These are phyloP conservation scores for Phytophthora lateralis DNA, from an alignment of 352 stramenopile species.

Conservation along the genomic window DNA sequence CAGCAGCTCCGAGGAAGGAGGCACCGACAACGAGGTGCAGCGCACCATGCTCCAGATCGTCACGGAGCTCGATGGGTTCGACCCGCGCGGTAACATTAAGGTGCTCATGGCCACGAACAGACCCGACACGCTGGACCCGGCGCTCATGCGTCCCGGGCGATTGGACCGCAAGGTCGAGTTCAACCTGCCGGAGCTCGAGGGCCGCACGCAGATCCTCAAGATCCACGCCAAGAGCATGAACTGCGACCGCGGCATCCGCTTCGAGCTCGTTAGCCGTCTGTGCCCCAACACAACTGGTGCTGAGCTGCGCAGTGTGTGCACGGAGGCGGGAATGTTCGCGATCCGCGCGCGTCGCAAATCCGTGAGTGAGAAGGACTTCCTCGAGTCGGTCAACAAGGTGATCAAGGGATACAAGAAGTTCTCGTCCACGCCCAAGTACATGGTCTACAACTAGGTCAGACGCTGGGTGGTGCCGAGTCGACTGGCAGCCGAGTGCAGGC, in stretches of 20 bases:
- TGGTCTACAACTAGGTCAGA: conserved; percentile 95
- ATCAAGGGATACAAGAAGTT: conserved; percentile 99
- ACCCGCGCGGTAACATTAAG: conserved; percentile 99
- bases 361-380: conserved; percentile 99
- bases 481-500: too few relatives aligned
- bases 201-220: conserved; percentile 98
- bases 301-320: conserved; percentile 98
- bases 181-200: conserved; percentile 97
- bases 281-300: conserved; percentile 99
- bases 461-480: conserved; percentile 12
- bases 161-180: conserved; percentile 99
- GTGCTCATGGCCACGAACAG: conserved; percentile 72
- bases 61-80: conserved; percentile 99
- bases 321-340: conserved; percentile 98
- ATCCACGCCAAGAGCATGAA: conserved; percentile 99
- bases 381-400: conserved; percentile 99
- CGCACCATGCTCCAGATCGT: conserved; percentile 99
- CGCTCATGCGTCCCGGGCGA: conserved; percentile 72
- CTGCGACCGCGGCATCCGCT: conserved; percentile 98
- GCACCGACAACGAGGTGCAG: conserved; percentile 99
- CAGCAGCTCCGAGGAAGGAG: conserved; percentile 90
- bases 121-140: conserved; percentile 40
- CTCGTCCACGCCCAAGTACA: conserved; percentile 99
- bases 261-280: conserved; percentile 97
- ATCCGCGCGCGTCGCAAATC: conserved; percentile 98